Conservation (phyloP, 2,329 filamentous ascomycete species). For the Monosporascus sp. region DNA sequence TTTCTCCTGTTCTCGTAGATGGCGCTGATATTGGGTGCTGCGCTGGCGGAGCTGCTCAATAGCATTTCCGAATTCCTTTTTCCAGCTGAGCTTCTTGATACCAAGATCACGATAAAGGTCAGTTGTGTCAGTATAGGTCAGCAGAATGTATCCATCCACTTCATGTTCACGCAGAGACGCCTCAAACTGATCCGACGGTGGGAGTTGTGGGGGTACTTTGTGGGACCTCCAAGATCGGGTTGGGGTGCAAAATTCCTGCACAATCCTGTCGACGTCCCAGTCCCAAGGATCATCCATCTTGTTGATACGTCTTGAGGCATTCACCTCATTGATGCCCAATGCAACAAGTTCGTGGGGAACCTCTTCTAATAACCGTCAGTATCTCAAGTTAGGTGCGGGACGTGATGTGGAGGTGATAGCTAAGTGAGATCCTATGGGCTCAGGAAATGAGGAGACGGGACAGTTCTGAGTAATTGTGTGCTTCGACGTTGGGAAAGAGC, state of each 20-base stretch:
- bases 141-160: slow-evolving; percentile 59
- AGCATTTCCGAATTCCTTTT: slow-evolving; percentile 50
- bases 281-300: slow-evolving; percentile 59
- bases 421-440: too few species aligned
- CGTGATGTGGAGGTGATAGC: too few species aligned
- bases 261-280: slow-evolving; percentile 66
- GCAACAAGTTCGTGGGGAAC: neutral
- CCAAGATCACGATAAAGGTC: slow-evolving; percentile 50
- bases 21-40: slow-evolving; percentile 44
- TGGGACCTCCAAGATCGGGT: slow-evolving; percentile 42
- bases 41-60: slow-evolving; percentile 49
- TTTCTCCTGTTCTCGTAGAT: slow-evolving; percentile 12
- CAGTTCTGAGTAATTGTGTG: too few species aligned
- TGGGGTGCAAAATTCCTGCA: slow-evolving; percentile 57
- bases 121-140: slow-evolving; percentile 51
- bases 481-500: too few species aligned
- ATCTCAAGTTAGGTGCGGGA: neutral
- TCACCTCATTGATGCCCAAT: neutral
- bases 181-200: slow-evolving; percentile 49
- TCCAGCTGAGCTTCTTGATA: slow-evolving; percentile 53
- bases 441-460: too few species aligned
- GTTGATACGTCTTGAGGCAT: neutral
- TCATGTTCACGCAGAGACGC: slow-evolving; percentile 53
- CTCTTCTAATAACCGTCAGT: neutral
- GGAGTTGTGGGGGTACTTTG: slow-evolving; percentile 33